Evolutionary conservation across 495 filamentous ascomycete species (phyloP).

Genomic region (Articulospora tetracladia): DNA sequence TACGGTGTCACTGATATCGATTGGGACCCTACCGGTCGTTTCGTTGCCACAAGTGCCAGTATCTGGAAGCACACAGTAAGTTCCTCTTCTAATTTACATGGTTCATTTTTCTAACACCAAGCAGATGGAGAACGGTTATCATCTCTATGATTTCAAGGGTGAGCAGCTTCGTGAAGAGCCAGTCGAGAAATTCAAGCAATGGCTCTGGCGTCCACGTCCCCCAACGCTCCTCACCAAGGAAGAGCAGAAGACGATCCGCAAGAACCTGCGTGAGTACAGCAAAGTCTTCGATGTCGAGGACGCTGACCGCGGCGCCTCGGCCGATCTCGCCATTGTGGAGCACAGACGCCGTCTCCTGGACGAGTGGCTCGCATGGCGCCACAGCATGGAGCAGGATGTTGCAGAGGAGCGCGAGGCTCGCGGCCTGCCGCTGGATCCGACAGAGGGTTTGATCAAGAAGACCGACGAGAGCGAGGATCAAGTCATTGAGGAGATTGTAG

Average conservation of each 20-base stretch:
- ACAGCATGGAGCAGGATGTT: slow-evolving; percentile 67
- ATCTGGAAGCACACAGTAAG: slow-evolving; percentile 93
- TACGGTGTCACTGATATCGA: slow-evolving; percentile 97
- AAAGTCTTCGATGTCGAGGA: slow-evolving; percentile 94
- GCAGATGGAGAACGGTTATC: slow-evolving; percentile 98
- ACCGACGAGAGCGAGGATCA: slow-evolving; percentile 60
- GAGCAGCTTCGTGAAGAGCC: slow-evolving; percentile 84
- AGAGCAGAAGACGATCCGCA: slow-evolving; percentile 95
- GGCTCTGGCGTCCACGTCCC: slow-evolving; percentile 89
- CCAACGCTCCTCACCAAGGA: slow-evolving; percentile 84
- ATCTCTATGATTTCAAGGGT: slow-evolving; percentile 94
- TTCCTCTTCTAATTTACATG: slow-evolving; percentile 12
- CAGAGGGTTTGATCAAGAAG: slow-evolving; percentile 50
- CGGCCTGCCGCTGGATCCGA: slow-evolving; percentile 61
- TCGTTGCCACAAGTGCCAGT: slow-evolving; percentile 85
- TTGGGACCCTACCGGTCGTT: slow-evolving; percentile 95
- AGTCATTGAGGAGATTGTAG: slow-evolving; percentile 83
- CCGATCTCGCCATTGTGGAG: slow-evolving; percentile 91
- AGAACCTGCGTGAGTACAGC: slow-evolving; percentile 96
- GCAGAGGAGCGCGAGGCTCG: slow-evolving; percentile 64
- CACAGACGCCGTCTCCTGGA: slow-evolving; percentile 74
- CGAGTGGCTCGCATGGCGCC: slow-evolving; percentile 88
- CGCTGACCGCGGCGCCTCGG: slow-evolving; percentile 82
- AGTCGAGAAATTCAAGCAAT: slow-evolving; percentile 97
- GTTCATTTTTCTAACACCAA: slow-evolving; percentile 32